phyloP scores from a whole-genome alignment of 208 protist species.

The Tritrichomonas musculus region DNA sequence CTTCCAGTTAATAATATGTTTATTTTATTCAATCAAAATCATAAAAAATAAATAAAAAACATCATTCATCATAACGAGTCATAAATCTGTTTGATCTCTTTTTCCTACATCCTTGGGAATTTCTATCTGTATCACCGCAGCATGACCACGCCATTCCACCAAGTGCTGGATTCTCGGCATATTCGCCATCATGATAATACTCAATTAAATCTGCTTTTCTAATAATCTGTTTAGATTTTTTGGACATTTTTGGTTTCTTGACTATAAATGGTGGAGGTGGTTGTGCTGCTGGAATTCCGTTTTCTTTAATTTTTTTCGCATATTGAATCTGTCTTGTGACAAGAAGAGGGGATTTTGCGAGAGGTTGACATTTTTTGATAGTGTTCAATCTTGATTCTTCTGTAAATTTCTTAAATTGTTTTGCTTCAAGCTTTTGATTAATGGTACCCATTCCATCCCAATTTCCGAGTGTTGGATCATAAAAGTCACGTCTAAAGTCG shows the following conservation, averaged over 20 bases:
- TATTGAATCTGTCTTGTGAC: neutral
- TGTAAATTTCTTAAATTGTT: conserved; percentile 17
- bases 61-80: neutral
- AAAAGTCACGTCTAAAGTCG: conserved; percentile 34
- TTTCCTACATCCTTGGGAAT: neutral
- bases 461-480: neutral
- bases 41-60: too few relatives aligned
- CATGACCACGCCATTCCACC: neutral
- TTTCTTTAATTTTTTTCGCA: conserved; percentile 23
- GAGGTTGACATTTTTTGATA: neutral
- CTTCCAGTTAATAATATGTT: too few relatives aligned
- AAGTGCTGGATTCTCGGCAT: neutral
- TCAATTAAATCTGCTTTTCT: neutral
- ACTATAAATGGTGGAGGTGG: conserved; percentile 32
- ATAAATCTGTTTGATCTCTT: neutral
- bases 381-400: neutral
- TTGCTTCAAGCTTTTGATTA: neutral
- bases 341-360: neutral
- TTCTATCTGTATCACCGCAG: neutral
- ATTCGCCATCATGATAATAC: neutral
- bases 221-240: neutral
- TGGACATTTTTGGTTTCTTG: neutral
- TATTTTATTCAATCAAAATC: too few relatives aligned
- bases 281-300: conserved; percentile 20
- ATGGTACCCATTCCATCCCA: neutral